Percentiles rank a stretch among this genome's conserved stretches.
phyloP scores from a whole-genome alignment of 1,139 yeast species.

The Nakaseomyces nivariensis region DNA sequence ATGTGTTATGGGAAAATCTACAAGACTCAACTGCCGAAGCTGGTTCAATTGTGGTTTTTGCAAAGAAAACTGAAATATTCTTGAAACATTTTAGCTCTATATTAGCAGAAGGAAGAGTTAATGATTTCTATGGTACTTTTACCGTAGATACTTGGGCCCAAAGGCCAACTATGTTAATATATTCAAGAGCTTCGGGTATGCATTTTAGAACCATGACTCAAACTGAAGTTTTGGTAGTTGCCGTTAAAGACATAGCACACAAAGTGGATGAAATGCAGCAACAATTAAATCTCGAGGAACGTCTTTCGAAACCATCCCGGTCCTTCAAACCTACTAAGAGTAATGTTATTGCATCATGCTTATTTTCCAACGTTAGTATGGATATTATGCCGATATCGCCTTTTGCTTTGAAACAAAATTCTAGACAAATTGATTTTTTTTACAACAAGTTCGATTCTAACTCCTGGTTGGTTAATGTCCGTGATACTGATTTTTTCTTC shows the following conservation, averaged over 20 bases:
- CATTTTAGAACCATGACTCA: slow-evolving; percentile 18
- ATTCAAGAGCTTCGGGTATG: slow-evolving; percentile 14
- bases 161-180: slow-evolving; percentile 13
- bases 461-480: slow-evolving; percentile 12
- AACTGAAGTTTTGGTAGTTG: slow-evolving; percentile 12
- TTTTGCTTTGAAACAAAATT: slow-evolving; percentile 16
- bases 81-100: slow-evolving; percentile 13
- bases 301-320: neutral
- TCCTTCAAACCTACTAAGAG: slow-evolving; percentile 1
- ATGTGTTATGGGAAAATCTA: slow-evolving; percentile 16
- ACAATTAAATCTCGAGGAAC: slow-evolving; percentile 4
- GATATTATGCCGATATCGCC: slow-evolving; percentile 23
- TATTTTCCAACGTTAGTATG: slow-evolving; percentile 17
- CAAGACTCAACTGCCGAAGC: slow-evolving; percentile 18
- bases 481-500: slow-evolving; percentile 20
- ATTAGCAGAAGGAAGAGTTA: slow-evolving; percentile 16
- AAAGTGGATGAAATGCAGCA: slow-evolving; percentile 8
- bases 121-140: slow-evolving; percentile 12
- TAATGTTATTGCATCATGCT: slow-evolving; percentile 11
- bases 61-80: slow-evolving; percentile 15
- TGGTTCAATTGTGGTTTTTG: slow-evolving; percentile 16
- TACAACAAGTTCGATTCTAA: slow-evolving; percentile 13
- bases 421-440: slow-evolving; percentile 15
- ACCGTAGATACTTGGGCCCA: slow-evolving; percentile 16
- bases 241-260: slow-evolving; percentile 11